Conservation (phyloP, 768 basidiomycete genomes). For the Rickenella mellea region DNA sequence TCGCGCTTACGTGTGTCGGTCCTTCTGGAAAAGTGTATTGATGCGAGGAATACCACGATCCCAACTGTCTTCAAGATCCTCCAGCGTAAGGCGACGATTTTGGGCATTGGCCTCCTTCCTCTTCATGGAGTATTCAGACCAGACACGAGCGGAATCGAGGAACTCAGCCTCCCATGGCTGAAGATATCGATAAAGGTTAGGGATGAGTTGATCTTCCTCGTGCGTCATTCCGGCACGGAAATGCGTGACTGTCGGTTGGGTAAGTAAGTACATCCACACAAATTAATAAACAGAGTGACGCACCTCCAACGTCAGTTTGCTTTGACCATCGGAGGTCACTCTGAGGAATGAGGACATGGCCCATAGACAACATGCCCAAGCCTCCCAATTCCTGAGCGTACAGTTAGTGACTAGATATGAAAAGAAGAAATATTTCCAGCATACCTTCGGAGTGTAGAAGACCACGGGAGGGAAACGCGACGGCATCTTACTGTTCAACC, state of each 20-base stretch:
- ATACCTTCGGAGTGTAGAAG: conserved; percentile 88
- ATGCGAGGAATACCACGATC: conserved; percentile 97
- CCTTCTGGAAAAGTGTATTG: conserved; percentile 98
- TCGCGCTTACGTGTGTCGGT: conserved; percentile 71
- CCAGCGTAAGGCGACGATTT: conserved; percentile 91
- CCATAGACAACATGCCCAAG: conserved; percentile 99
- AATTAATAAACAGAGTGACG: conserved; percentile 8
- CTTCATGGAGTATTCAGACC: conserved; percentile 99
- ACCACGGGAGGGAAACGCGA: conserved; percentile 96
- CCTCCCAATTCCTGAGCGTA: conserved; percentile 76
- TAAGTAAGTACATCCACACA: conserved; percentile 1
- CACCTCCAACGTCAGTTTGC: conserved; percentile 91
- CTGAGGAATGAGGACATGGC: conserved; percentile 96
- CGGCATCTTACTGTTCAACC: conserved; percentile 99
- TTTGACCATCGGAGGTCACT: conserved; percentile 97
- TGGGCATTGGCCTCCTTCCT: conserved; percentile 99
- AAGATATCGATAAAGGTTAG: conserved; percentile 93
- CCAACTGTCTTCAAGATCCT: conserved; percentile 98
- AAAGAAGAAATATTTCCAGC: conserved; percentile 3
- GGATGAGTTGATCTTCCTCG: conserved; percentile 90
- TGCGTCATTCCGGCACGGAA: conserved; percentile 99
- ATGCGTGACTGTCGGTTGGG: conserved; percentile 70
- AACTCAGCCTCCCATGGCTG: conserved; percentile 99
- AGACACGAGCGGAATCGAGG: conserved; percentile 94
- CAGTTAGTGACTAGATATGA: conserved; percentile 1